Percentiles rank a stretch among this genome's conserved stretches.
Conservation (phyloP, 2,329 filamentous ascomycete species). For the Beauveria medogensis region DNA sequence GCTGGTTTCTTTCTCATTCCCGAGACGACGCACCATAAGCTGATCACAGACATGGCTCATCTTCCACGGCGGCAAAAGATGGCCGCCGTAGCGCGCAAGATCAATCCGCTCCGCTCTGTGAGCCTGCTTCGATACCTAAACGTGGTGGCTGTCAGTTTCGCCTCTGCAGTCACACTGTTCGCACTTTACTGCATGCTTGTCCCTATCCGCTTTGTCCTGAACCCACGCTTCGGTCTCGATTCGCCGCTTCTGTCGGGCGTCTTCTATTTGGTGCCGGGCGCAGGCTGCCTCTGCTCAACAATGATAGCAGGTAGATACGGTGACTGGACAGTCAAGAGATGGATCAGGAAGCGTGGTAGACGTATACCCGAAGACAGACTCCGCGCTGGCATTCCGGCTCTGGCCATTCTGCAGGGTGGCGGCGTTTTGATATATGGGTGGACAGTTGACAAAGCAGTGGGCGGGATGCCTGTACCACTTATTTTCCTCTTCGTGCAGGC, state of each 20-base stretch:
- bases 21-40: conserved; percentile 62
- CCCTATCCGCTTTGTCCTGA: conserved; percentile 64
- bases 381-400: conserved; percentile 47
- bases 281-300: conserved; percentile 60
- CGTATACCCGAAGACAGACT: conserved; percentile 63
- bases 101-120: conserved; percentile 59
- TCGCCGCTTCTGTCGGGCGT: conserved; percentile 59
- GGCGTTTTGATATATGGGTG: conserved; percentile 58
- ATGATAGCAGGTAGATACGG: conserved; percentile 66
- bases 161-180: conserved; percentile 59
- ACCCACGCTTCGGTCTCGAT: conserved; percentile 62
- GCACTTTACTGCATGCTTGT: conserved; percentile 59
- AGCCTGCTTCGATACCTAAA: conserved; percentile 62
- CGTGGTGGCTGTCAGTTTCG: conserved; percentile 50
- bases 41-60: conserved; percentile 52
- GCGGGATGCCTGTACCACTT: conserved; percentile 54
- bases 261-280: conserved; percentile 67
- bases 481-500: conserved; percentile 69
- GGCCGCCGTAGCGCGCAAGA: conserved; percentile 49
- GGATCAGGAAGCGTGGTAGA: conserved; percentile 50
- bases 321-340: conserved; percentile 57
- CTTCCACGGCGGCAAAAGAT: conserved; percentile 41
- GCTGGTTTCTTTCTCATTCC: conserved; percentile 60
- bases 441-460: conserved; percentile 40
- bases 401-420: conserved; percentile 49